Base-by-base conservation (phyloP, 2,329 filamentous ascomycete species). In the Emmonsiellopsis sp. region DNA sequence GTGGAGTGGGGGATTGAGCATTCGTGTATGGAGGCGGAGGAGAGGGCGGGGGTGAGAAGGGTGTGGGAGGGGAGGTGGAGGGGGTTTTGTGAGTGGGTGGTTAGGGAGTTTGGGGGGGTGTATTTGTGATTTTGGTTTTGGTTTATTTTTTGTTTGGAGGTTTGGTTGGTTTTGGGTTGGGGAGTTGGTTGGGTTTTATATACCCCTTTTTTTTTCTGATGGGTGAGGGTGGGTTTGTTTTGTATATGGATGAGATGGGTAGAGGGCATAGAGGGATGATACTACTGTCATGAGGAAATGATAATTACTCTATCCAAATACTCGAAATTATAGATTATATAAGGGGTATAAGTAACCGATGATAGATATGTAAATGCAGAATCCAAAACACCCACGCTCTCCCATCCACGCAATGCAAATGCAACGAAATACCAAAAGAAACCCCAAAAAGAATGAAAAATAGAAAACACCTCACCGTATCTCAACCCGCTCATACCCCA, bases 21-120 rank as follows among this genome's bases (percentile, higher is more conserved):
- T 46, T 52, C 50, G n/a, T 52, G 50, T 32, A 44, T 52, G 42
- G 32, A 37, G 34, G 6, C 9, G 13, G 42, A 46, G 42, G 39
- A 46, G 32, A 46, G 9, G 21, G 6, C n/a, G 13, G 33, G 37
- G 42, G 42, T 42, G 7, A 13, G 96, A 68, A 82, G 82, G 66
- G 79, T 92, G 68, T 96, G 90, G 88, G 80, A 81, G 50, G 72
- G 82, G 39, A 81, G 87, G 59, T 97, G 91, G 83, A 91, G 96
- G 74, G 79, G 82, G 63, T 97, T 93, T 66, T 96, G 90, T 65
- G 77, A 88, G 51, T 96, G 90, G 90, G 77, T 97, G 42, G 85
- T 95, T 7, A 76, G 83, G 36, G 87, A 94, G 71, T 95, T 80
- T 72, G 79, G 70, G 60, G 36, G 61, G 14, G 36, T 39, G 34